Evolutionary conservation across 345 rosid genomes (phyloP).

Genomic region (Lagerstroemia speciosa): DNA sequence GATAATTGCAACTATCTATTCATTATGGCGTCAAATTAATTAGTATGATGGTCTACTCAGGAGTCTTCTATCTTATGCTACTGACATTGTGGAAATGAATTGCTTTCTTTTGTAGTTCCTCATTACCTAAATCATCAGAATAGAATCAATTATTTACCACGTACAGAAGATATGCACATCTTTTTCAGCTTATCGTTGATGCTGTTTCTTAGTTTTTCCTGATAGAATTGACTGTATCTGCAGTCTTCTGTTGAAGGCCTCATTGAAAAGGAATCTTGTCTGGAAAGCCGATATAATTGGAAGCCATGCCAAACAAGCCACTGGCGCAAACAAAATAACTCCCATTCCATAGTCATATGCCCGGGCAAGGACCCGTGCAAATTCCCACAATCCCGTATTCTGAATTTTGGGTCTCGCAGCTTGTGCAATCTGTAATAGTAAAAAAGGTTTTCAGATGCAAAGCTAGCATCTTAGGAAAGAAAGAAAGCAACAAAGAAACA

Average conservation of each 20-base stretch:
- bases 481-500: too few species aligned
- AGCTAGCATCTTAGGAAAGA: too few species aligned
- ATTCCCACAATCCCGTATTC: slow-evolving; percentile 66
- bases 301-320: slow-evolving; percentile 86
- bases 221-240: slow-evolving; percentile 90
- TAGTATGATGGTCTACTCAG: neutral
- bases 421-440: slow-evolving; percentile 63
- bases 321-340: slow-evolving; percentile 62
- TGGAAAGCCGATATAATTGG: slow-evolving; percentile 84
- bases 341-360: slow-evolving; percentile 98
- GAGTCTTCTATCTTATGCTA: neutral
- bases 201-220: slow-evolving; percentile 58
- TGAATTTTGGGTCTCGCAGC: slow-evolving; percentile 75
- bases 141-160: neutral
- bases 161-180: neutral
- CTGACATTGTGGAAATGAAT: neutral
- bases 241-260: slow-evolving; percentile 73
- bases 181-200: neutral
- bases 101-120: neutral
- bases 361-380: slow-evolving; percentile 59
- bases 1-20: too few species aligned
- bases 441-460: neutral
- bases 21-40: neutral
- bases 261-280: slow-evolving; percentile 82
- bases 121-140: neutral